Evolutionary conservation across 257 asterid genomes (phyloP).

Genomic region (Petunia axillaris): DNA sequence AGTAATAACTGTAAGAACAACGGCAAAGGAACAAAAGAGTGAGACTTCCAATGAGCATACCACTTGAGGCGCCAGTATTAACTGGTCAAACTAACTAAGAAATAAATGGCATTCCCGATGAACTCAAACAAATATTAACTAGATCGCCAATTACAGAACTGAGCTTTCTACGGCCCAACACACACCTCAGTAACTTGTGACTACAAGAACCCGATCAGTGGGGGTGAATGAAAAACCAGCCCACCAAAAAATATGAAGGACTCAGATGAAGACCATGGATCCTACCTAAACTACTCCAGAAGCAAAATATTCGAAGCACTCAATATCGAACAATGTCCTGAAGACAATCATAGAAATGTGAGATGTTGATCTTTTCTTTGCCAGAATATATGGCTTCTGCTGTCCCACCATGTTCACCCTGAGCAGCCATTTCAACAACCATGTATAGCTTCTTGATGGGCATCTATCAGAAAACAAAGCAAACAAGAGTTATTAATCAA

Average conservation of each 20-base stretch:
- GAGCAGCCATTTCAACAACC: conserved; percentile 98
- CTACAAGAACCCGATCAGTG: not conserved
- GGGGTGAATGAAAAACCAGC: not conserved
- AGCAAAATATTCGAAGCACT: not conserved
- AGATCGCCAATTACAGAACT: not conserved
- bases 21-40: not conserved
- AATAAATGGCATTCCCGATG: not conserved
- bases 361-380: conserved; percentile 65
- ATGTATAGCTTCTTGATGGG: conserved; percentile 89
- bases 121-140: not conserved
- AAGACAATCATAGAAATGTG: conserved; percentile 84
- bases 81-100: not conserved
- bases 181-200: not conserved
- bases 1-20: not conserved
- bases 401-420: conserved; percentile 88
- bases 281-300: not conserved
- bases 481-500: conserved; percentile 21
- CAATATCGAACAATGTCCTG: conserved; percentile 68
- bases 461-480: conserved; percentile 51
- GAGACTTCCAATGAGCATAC: too few species aligned
- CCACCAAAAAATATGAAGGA: not conserved
- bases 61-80: too few species aligned
- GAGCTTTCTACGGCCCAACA: not conserved
- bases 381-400: conserved; percentile 86
- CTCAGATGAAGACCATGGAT: not conserved